Percentiles rank a stretch among this genome's conserved stretches.
Conservation (phyloP, 2,329 filamentous ascomycete genomes). For the Nemania sp. region DNA sequence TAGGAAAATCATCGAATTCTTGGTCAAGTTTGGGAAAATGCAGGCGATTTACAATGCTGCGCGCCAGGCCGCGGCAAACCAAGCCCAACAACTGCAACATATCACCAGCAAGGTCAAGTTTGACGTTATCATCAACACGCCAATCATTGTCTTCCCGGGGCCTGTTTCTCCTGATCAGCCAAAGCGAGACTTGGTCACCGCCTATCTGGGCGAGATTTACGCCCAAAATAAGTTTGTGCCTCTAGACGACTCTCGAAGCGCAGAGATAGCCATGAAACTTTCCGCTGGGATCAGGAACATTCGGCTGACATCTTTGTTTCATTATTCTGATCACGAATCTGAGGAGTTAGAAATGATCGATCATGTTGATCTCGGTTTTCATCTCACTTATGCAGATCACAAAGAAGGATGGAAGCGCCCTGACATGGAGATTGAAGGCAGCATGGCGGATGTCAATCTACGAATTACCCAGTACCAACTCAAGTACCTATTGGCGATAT, state of each 20-base stretch:
- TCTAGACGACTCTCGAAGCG: constrained; percentile 74
- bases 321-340: constrained; percentile 71
- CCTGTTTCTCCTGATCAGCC: constrained; percentile 71
- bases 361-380: constrained; percentile 92
- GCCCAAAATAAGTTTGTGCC: constrained; percentile 91
- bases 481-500: constrained; percentile 85
- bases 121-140: constrained; percentile 89
- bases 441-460: constrained; percentile 91
- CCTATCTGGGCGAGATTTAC: constrained; percentile 96
- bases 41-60: constrained; percentile 98
- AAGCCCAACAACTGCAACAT: constrained; percentile 91
- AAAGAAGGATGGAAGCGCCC: constrained; percentile 75
- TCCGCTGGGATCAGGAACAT: constrained; percentile 92
- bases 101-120: constrained; percentile 90
- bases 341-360: constrained; percentile 97
- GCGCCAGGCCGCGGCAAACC: constrained; percentile 88
- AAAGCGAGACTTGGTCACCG: constrained; percentile 82
- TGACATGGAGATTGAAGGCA: constrained; percentile 88
- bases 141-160: constrained; percentile 92
- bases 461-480: constrained; percentile 88
- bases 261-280: constrained; percentile 84
- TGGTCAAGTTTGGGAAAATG: constrained; percentile 99
- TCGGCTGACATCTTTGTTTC: constrained; percentile 84
- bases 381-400: constrained; percentile 90
- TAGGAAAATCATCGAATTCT: constrained; percentile 95